Evolutionary conservation across 2,329 filamentous ascomycete genomes (phyloP), one percentile per base, ranked within the genome.

Genomic region (Lasiodiplodia hormozganensis): DNA sequence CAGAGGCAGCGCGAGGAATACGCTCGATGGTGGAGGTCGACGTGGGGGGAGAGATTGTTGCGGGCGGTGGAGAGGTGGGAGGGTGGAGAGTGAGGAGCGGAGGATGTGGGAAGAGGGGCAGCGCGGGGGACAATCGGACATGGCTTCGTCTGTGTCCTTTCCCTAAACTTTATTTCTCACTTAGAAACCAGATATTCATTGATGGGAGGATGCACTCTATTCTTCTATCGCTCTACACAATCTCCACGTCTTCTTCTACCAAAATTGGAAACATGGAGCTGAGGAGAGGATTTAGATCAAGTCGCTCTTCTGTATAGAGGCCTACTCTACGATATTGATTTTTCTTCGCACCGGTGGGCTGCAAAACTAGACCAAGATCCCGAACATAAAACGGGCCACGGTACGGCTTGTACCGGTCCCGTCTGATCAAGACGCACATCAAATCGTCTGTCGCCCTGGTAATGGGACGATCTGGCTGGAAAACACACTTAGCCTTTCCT

Each of bases 401-500:
- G 14, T n/a, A 18, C 7, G 16, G 40, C 40, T n/a, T n/a, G 7
- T 43, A 43, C 16, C 16, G 40, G 16, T n/a, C 2, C 16, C 40
- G 40, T 43, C n/a, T 18, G 6, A 43, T 43, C 40, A 43, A n/a
- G 40, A n/a, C 1, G 40, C 40, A 43, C 40, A 8, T 43, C 16
- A 43, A 18, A 0, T 43, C 1, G 40, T n/a, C 40, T 7, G 2
- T n/a, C 6, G 40, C 1, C 16, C n/a, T 43, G 16, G 40, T 43
- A n/a, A 43, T n/a, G 16, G 6, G 18, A 18, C 1, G 16, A 43
- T n/a, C 40, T 7, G 40, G 40, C 40, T 43, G 40, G 16, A 43
- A n/a, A 18, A n/a, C 40, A n/a, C 40, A 43, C 0, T 0, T 2
- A 1, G 10, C 7, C 6, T 7, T 2, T n/a, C 40, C 5, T 2